Base-by-base conservation (phyloP, 495 filamentous ascomycete species). In the Aspergillus nidulans region DNA sequence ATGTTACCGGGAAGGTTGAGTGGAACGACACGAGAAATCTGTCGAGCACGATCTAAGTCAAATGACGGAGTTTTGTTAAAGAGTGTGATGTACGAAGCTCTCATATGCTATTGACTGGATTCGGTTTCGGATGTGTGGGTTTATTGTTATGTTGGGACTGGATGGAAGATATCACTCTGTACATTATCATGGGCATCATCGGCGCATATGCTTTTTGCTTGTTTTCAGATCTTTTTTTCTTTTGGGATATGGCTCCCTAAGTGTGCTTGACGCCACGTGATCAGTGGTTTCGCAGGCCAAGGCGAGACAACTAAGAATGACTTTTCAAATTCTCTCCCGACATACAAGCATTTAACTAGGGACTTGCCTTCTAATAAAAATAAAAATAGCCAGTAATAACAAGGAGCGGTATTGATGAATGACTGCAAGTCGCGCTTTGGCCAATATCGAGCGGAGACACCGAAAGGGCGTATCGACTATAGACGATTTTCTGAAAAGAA, bases 1-100 rank as follows among this genome's bases (percentile, higher is more conserved):
- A 83, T 69, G 66, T 87, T 72, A 63, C 76, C 8, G 84, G 87
- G 6, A 67, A 74, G 52, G 79, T 85, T 21, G 69, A 80, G 47
- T 89, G 85, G 85, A 78, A 74, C 63, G 73, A 69, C 20, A 51
- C 18, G 16, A 63, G 63, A 41, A 68, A 36, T 18, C 63, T 76
- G 30, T 55, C 52, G 46, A 68, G 74, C 5, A 53, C 60, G 19
- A 69, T 74, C 52, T 66, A 53, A 49, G 12, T 4, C 12, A 6
- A 5, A 6, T 23, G 40, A 19, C 13, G 8, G 3, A 23, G 13
- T 20, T 9, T 24, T 25, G 16, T 2, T 49, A 16, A 49, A 38
- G 13, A 19, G 15, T 24, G 20, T 39, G 42, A 21, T 39, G 47
- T 49, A 25, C 23, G 30, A 24, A 16, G n/a, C n/a, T n/a, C n/a